Conservation (phyloP, 1,139 yeast species). For the Geotrichum candidum region DNA sequence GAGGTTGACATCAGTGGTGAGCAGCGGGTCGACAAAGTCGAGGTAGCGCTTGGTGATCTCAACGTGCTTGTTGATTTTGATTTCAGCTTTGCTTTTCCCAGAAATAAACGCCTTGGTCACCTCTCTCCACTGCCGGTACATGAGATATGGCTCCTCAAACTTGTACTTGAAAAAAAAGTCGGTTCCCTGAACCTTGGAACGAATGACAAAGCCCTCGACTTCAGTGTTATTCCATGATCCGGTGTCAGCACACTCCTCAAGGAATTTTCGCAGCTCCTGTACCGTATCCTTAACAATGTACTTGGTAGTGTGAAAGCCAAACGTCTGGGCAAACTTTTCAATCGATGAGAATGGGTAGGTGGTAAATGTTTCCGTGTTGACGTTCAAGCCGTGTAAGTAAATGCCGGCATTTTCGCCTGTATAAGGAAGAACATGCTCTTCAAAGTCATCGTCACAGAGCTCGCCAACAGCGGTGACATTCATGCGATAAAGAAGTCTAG, state of each 20-base stretch:
- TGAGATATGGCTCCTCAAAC: constrained; percentile 88
- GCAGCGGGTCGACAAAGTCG: constrained; percentile 53
- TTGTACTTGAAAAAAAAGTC: constrained; percentile 87
- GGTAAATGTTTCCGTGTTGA: constrained; percentile 55
- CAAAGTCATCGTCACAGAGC: constrained; percentile 86
- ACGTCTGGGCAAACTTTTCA: constrained; percentile 51
- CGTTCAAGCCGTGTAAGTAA: constrained; percentile 82
- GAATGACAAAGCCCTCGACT: constrained; percentile 88
- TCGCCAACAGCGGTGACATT: constrained; percentile 86
- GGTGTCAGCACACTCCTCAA: constrained; percentile 53
- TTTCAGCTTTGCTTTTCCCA: constrained; percentile 41
- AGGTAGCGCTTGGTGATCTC: constrained; percentile 62
- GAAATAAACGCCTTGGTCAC: constrained; percentile 60
- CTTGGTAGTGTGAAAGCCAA: constrained; percentile 63
- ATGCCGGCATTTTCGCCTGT: constrained; percentile 63
- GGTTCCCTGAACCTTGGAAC: constrained; percentile 43
- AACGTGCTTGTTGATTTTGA: constrained; percentile 48
- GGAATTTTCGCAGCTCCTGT: constrained; percentile 43
- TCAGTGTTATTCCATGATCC: constrained; percentile 71
- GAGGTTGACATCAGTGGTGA: constrained; percentile 40
- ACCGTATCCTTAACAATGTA: constrained; percentile 41
- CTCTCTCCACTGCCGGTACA: constrained; percentile 89
- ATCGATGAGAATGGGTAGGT: constrained; percentile 64
- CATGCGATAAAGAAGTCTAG: constrained; percentile 43
- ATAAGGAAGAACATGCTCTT: constrained; percentile 87